A percentile compares a stretch with the other conserved stretches of the same genome.
These are phyloP conservation scores for Hydrangea macrophylla DNA, from an alignment of 148 eudicot genomes.

Conservation along the genomic window DNA sequence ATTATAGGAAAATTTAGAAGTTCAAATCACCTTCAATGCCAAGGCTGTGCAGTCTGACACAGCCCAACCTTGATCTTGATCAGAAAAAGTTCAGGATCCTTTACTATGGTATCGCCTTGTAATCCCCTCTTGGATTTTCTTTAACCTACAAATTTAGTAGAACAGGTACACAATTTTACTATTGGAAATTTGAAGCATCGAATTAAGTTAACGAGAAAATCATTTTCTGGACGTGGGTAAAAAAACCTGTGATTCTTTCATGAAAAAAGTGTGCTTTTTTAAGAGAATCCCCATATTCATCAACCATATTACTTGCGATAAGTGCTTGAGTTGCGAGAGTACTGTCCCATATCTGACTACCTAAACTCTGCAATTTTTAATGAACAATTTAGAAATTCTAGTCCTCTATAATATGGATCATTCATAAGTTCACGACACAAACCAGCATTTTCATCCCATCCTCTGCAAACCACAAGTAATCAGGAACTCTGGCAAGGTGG, in stretches of 20 bases:
- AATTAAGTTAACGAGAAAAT: too few species aligned
- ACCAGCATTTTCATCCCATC: slow-evolving; percentile 53
- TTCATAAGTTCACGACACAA: neutral
- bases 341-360: slow-evolving; percentile 48
- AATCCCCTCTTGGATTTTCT: slow-evolving; percentile 42
- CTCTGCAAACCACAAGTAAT: slow-evolving; percentile 45
- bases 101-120: slow-evolving; percentile 27
- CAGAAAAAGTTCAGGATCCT: slow-evolving; percentile 52
- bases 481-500: slow-evolving; percentile 47
- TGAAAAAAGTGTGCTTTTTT: slow-evolving; percentile 40
- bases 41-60: slow-evolving; percentile 47
- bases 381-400: neutral
- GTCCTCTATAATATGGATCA: neutral
- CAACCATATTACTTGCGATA: slow-evolving; percentile 39
- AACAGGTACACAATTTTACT: neutral
- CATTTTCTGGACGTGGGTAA: neutral
- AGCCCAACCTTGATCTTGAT: slow-evolving; percentile 48
- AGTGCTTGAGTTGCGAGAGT: slow-evolving; percentile 47
- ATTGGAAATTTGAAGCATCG: too few species aligned
- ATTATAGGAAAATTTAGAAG: neutral
- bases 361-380: slow-evolving; percentile 37
- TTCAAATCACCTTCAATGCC: slow-evolving; percentile 30
- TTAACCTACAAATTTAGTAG: slow-evolving; percentile 20
- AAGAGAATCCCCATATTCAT: slow-evolving; percentile 47
- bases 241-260: slow-evolving; percentile 51